These are phyloP conservation scores for Suillus decipiens DNA, from an alignment of 768 basidiomycete species.

Conservation along the genomic window DNA sequence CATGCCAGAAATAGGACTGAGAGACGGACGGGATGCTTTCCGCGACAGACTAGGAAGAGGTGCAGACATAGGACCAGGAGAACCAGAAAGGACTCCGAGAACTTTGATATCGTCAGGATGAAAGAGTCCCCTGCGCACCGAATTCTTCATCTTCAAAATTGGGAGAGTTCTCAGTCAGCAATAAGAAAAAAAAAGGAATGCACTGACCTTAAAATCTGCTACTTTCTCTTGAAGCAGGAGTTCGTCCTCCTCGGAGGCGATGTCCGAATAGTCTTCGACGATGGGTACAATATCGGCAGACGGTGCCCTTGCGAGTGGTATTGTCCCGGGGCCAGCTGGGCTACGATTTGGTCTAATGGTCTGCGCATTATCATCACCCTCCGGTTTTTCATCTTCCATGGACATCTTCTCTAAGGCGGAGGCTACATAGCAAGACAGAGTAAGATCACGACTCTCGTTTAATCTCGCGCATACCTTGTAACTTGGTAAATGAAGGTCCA, in stretches of 20 bases:
- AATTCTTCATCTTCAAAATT: slow-evolving; percentile 61
- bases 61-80: slow-evolving; percentile 66
- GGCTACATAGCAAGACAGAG: neutral
- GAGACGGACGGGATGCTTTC: slow-evolving; percentile 53
- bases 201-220: slow-evolving; percentile 74
- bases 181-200: neutral
- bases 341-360: slow-evolving; percentile 80
- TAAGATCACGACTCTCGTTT: neutral
- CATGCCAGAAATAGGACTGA: slow-evolving; percentile 44
- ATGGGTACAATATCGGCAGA: slow-evolving; percentile 64
- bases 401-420: slow-evolving; percentile 65
- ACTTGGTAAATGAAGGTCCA: slow-evolving; percentile 83
- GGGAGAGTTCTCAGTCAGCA: neutral
- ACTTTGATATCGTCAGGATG: slow-evolving; percentile 91
- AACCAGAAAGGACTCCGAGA: slow-evolving; percentile 51
- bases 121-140: slow-evolving; percentile 72
- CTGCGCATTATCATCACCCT: slow-evolving; percentile 72
- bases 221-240: slow-evolving; percentile 72
- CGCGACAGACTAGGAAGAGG: slow-evolving; percentile 59
- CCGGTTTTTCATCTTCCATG: slow-evolving; percentile 54
- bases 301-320: slow-evolving; percentile 63
- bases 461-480: slow-evolving; percentile 52
- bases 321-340: slow-evolving; percentile 51
- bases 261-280: slow-evolving; percentile 90
- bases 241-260: slow-evolving; percentile 80